Evolutionary conservation across 345 rosid genomes (phyloP).

Genomic region (Triadica sebifera): DNA sequence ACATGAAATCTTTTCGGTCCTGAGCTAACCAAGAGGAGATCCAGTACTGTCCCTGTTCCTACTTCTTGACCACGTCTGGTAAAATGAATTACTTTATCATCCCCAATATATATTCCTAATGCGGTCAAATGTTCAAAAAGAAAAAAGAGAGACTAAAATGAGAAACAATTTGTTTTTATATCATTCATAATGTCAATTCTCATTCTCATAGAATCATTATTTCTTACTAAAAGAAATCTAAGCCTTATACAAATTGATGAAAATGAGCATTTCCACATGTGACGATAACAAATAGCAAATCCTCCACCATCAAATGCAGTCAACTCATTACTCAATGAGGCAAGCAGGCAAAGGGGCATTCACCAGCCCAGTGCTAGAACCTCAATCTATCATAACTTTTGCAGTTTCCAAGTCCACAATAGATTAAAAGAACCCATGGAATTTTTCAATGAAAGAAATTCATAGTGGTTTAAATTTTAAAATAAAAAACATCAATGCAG

Average conservation of each 20-base stretch:
- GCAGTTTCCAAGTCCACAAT: too few species aligned
- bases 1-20: constrained; percentile 49
- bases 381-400: neutral
- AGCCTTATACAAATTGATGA: neutral
- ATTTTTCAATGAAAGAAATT: neutral
- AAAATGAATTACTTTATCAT: constrained; percentile 77
- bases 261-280: neutral
- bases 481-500: neutral
- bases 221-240: neutral
- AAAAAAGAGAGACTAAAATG: neutral
- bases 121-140: neutral
- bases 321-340: neutral
- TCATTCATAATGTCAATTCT: neutral
- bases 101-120: constrained; percentile 83
- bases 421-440: neutral
- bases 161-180: neutral
- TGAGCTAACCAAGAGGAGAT: constrained; percentile 68
- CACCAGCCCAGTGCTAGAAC: neutral
- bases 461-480: too few species aligned
- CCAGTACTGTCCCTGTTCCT: constrained; percentile 79
- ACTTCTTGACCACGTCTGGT: constrained; percentile 92
- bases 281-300: neutral
- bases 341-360: neutral
- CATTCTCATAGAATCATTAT: neutral
- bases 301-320: neutral